Conservation (phyloP, 2,329 filamentous ascomycete species). For the Rutstroemia sp. region DNA sequence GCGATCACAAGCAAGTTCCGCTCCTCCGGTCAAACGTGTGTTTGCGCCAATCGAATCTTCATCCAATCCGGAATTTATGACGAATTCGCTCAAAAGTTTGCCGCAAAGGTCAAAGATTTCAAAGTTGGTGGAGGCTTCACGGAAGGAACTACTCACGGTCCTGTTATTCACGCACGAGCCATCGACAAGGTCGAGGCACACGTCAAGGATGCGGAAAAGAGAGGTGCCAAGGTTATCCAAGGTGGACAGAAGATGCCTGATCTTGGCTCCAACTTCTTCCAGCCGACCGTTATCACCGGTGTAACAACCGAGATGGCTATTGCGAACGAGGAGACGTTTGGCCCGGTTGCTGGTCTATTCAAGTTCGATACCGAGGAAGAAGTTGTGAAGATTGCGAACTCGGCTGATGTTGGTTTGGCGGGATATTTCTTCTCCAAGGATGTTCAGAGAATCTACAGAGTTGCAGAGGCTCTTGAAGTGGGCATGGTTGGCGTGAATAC, state of each 20-base stretch:
- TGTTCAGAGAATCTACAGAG: conserved; percentile 49
- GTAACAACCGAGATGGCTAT: conserved; percentile 84
- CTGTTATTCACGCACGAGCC: conserved; percentile 78
- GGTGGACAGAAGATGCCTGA: conserved; percentile 70
- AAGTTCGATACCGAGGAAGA: conserved; percentile 83
- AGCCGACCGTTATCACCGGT: conserved; percentile 80
- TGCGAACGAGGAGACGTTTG: conserved; percentile 87
- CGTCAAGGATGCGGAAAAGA: conserved; percentile 68
- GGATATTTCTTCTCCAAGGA: conserved; percentile 84
- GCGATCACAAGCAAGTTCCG: conserved; percentile 88
- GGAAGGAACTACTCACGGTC: conserved; percentile 66
- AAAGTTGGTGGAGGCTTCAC: conserved; percentile 70
- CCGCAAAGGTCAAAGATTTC: conserved; percentile 65
- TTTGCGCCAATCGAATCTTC: conserved; percentile 79
- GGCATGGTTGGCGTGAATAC: conserved; percentile 87
- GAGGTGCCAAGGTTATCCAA: conserved; percentile 67
- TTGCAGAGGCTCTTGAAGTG: conserved; percentile 67
- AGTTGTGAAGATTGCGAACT: conserved; percentile 77
- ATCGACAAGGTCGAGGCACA: conserved; percentile 72
- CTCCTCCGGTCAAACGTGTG: conserved; percentile 90
- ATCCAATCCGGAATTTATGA: conserved; percentile 75
- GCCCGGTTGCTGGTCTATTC: conserved; percentile 86
- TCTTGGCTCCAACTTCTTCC: conserved; percentile 78
- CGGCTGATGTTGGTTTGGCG: conserved; percentile 76
- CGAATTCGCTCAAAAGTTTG: conserved; percentile 59